Evolutionary conservation across 169 alveolate species (phyloP).

Genomic region (Hepatocystis sp.): DNA sequence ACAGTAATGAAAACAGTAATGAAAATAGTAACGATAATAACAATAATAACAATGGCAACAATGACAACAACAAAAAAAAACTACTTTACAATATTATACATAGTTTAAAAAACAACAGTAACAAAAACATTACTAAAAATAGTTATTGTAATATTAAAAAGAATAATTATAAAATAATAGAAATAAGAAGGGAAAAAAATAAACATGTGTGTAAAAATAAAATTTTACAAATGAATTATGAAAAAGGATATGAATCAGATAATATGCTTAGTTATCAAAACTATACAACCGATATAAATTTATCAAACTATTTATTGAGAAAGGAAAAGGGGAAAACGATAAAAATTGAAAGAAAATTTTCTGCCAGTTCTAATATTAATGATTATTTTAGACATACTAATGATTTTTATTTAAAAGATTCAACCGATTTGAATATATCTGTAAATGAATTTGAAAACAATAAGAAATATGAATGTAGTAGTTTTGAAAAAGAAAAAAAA

Average conservation of each 20-base stretch:
- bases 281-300: neutral
- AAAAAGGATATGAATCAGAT: slow-evolving; percentile 22
- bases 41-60: too few species aligned
- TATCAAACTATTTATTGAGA: neutral
- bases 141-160: too few species aligned
- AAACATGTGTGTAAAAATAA: too few species aligned
- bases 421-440: slow-evolving; percentile 3
- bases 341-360: slow-evolving; percentile 29
- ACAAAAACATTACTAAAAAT: too few species aligned
- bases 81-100: too few species aligned
- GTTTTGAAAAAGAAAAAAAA: slow-evolving; percentile 5
- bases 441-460: neutral
- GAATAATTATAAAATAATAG: slow-evolving; percentile 6
- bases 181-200: slow-evolving; percentile 3
- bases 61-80: too few species aligned
- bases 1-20: neutral
- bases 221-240: slow-evolving; percentile 2
- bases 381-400: slow-evolving; percentile 33
- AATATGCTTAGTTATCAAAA: slow-evolving; percentile 13
- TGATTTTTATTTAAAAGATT: neutral
- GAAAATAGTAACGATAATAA: neutral
- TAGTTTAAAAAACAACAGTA: too few species aligned
- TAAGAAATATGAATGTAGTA: neutral
- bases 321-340: neutral
- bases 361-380: slow-evolving; percentile 30